These are phyloP conservation scores for Termitomyces sp. DNA, from an alignment of 768 basidiomycete species.

Conservation along the genomic window DNA sequence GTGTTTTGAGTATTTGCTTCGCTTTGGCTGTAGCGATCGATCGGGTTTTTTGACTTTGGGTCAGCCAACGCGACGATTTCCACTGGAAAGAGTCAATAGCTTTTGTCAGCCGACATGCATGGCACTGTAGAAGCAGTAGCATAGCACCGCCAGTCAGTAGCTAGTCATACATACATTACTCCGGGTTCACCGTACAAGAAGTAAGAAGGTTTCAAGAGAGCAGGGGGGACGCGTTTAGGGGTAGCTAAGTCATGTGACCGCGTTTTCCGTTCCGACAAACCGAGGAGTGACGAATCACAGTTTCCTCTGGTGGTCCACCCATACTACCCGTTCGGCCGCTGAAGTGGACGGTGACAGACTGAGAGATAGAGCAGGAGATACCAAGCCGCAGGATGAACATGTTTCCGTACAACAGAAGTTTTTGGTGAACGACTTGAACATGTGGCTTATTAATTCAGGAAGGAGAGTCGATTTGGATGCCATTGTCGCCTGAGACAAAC, in stretches of 20 bases:
- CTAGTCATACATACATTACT: background rate
- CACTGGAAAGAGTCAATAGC: background rate
- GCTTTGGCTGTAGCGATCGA: slow-evolving; percentile 17
- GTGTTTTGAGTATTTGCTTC: slow-evolving; percentile 14
- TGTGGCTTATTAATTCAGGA: too few relatives aligned
- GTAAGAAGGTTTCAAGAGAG: background rate
- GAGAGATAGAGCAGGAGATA: background rate
- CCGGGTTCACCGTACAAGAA: background rate
- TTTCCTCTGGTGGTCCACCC: background rate
- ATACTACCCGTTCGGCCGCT: background rate
- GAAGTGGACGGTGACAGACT: background rate
- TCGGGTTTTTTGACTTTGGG: slow-evolving; percentile 9
- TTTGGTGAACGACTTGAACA: background rate
- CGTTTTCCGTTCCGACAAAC: background rate
- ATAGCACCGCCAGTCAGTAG: too few relatives aligned
- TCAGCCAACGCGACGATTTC: slow-evolving; percentile 6
- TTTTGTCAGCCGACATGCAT: background rate
- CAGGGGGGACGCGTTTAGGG: background rate
- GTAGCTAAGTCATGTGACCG: slow-evolving; percentile 10
- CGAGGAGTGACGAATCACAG: background rate
- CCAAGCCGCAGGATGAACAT: background rate
- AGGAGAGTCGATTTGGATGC: too few relatives aligned
- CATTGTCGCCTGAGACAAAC: too few relatives aligned
- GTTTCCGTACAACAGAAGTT: background rate
- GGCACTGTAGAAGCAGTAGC: background rate